phyloP scores from a whole-genome alignment of 2,329 filamentous ascomycete species.

The Chalaropsis ovoidea region DNA sequence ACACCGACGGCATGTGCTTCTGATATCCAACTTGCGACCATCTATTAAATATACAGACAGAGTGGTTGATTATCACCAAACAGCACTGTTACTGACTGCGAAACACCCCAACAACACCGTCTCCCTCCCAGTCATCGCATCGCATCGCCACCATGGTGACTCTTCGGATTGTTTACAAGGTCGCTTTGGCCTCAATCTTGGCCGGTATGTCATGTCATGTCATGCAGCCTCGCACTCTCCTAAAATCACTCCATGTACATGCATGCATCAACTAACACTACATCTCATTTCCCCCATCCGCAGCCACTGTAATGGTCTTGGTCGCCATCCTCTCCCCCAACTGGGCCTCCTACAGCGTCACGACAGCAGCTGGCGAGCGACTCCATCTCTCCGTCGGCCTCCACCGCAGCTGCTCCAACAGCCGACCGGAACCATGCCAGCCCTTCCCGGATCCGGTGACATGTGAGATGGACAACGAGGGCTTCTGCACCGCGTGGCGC shows the following conservation, averaged over 20 bases:
- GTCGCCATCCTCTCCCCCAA: slow-evolving; percentile 57
- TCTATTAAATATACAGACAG: no score
- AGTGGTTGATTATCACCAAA: no score
- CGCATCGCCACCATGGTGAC: slow-evolving; percentile 1
- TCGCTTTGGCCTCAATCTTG: slow-evolving; percentile 14
- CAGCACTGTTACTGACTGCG: no score
- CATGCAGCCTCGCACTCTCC: neutral
- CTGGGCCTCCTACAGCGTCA: slow-evolving; percentile 59
- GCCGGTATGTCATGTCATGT: slow-evolving; percentile 15
- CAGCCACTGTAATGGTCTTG: slow-evolving; percentile 62
- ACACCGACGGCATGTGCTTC: neutral
- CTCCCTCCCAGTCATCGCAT: neutral
- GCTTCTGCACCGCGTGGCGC: slow-evolving; percentile 86
- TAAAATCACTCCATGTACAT: neutral
- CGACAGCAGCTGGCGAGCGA: slow-evolving; percentile 38
- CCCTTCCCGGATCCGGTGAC: slow-evolving; percentile 58
- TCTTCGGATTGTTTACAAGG: slow-evolving; percentile 16
- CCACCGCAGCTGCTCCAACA: slow-evolving; percentile 66
- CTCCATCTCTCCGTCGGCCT: slow-evolving; percentile 61
- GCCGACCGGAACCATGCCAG: slow-evolving; percentile 37
- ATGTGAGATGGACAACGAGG: slow-evolving; percentile 45
- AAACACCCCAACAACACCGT: no score
- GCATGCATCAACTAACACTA: neutral
- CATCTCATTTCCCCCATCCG: slow-evolving; percentile 7
- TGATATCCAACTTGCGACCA: neutral